Evolutionary conservation across 192 early-diverging fungal genomes (phyloP).

Genomic region (Backusella circina): DNA sequence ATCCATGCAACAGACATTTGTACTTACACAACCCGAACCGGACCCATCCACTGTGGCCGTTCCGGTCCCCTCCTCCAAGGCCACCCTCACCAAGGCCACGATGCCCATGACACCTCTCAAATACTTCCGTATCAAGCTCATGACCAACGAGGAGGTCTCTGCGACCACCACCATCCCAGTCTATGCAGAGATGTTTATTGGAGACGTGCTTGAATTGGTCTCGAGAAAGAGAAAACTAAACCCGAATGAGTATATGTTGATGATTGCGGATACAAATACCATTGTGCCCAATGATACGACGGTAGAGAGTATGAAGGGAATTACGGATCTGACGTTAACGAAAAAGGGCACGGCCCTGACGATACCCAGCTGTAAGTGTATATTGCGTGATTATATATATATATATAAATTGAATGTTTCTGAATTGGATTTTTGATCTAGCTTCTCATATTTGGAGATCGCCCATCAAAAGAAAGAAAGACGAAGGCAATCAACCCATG

Average conservation of each 20-base stretch:
- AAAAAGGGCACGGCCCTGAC: constrained; percentile 51
- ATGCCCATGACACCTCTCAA: constrained; percentile 33
- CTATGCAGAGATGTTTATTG: constrained; percentile 64
- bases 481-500: constrained; percentile 22
- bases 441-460: constrained; percentile 36
- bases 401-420: too few relatives aligned
- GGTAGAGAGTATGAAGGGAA: constrained; percentile 59
- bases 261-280: constrained; percentile 71
- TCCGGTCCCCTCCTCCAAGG: constrained; percentile 35
- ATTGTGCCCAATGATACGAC: constrained; percentile 79
- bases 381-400: neutral
- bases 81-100: constrained; percentile 35
- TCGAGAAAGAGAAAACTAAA: constrained; percentile 88
- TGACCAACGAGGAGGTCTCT: constrained; percentile 67
- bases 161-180: constrained; percentile 89
- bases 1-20: neutral
- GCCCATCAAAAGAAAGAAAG: constrained; percentile 37
- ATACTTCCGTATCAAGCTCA: constrained; percentile 52
- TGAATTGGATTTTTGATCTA: neutral
- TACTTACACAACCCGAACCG: neutral
- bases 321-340: constrained; percentile 68
- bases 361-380: constrained; percentile 26
- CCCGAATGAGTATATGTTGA: constrained; percentile 80
- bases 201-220: constrained; percentile 78
- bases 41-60: constrained; percentile 33